Base-by-base conservation (phyloP, 2,329 filamentous ascomycete species). In the Pseudocercospora eumusae region DNA sequence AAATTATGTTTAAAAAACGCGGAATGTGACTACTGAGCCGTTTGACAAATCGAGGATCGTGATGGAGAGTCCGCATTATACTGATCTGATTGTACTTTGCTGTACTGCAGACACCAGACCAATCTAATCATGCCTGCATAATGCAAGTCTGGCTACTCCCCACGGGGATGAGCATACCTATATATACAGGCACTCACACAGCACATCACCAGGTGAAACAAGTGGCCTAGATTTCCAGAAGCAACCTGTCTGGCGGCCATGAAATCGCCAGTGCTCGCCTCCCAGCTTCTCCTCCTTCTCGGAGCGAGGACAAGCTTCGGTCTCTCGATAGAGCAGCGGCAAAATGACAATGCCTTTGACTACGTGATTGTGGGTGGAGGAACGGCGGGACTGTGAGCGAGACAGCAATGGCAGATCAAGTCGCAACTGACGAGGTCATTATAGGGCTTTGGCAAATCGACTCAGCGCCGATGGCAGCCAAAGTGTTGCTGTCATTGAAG, bases 401-500 rank as follows among this genome's bases (percentile, higher is more conserved):
- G 13, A 36, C 33, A 6, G 33, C 33, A n/a, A 36, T 36, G 33
- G 4, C 33, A 6, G 4, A 9, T 36, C 4, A 36, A n/a, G 13
- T n/a, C 33, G 6, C 8, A 36, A 4, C 33, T 45, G 8, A 20
- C n/a, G 7, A 45, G 18, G 11, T n/a, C 18, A 45, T 23, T 23
- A 20, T 8, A 23, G 21, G 3, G 18, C 33, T n/a, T 10, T 56
- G 20, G 53, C 53, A 11, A 23, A 56, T 11, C 31, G 53, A 15
- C 33, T 56, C 13, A 20, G 28, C 13, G 33, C 21, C 10, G 21
- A 56, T 18, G 53, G 53, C 31, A 25, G 13, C 31, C 20, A 55
- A 13, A 57, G 54, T 25, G 64, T 68, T 6, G 66, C 66, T 11
- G 64, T 68, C 15, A 59, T 68, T 33, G 66, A 68, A 21, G 64